These are phyloP conservation scores for Phaeomoniella chlamydospora DNA, from an alignment of 2,329 filamentous ascomycete species.

Conservation along the genomic window DNA sequence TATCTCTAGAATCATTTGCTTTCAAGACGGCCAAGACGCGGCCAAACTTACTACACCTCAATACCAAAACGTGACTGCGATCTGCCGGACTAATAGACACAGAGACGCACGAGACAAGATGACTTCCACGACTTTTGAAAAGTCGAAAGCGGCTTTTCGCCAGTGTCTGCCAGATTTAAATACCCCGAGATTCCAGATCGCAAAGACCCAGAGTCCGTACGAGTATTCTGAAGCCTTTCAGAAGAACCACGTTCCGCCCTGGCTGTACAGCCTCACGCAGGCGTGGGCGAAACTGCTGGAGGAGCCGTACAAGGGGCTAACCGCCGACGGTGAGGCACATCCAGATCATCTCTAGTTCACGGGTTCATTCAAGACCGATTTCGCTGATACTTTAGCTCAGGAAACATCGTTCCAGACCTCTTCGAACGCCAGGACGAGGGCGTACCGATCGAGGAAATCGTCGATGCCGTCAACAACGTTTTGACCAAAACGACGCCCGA, in stretches of 20 bases:
- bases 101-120: too few species aligned
- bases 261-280: slow-evolving; percentile 47
- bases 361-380: slow-evolving; percentile 5
- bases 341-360: too few species aligned
- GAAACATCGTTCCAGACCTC: slow-evolving; percentile 34
- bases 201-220: slow-evolving; percentile 47
- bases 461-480: slow-evolving; percentile 32
- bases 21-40: too few species aligned
- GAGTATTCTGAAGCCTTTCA: slow-evolving; percentile 49
- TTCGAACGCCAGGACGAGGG: slow-evolving; percentile 50
- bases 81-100: too few species aligned
- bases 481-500: slow-evolving; percentile 30
- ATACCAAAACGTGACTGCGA: too few species aligned
- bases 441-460: slow-evolving; percentile 43
- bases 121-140: too few species aligned
- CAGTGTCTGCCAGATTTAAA: slow-evolving; percentile 48
- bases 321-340: slow-evolving; percentile 43
- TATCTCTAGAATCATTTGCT: too few species aligned
- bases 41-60: too few species aligned
- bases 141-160: too few species aligned
- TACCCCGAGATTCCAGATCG: slow-evolving; percentile 46
- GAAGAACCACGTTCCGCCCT: slow-evolving; percentile 45
- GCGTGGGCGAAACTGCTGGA: slow-evolving; percentile 42
- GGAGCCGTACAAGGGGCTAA: slow-evolving; percentile 59
- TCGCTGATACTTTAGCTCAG: slow-evolving; percentile 21